A percentile compares a stretch with the other conserved stretches of the same genome.
phyloP scores from a whole-genome alignment of 176 grass and related monocot species.

The Ananas comosus region DNA sequence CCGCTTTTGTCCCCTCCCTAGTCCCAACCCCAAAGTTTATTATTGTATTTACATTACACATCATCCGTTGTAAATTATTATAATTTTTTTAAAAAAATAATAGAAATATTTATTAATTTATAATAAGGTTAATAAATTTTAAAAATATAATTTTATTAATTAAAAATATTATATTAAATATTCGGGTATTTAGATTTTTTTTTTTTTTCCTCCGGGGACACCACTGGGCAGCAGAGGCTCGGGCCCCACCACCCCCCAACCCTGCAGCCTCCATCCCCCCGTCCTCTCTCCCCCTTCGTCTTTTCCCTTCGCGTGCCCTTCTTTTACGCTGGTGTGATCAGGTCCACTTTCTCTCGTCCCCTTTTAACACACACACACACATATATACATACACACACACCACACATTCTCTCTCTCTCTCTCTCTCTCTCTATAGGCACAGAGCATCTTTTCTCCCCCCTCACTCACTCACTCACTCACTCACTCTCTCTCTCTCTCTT shows the following conservation, averaged over 20 bases:
- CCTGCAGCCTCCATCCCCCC: background rate
- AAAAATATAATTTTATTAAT: too few relatives aligned
- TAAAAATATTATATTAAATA: too few relatives aligned
- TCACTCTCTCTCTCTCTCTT: background rate
- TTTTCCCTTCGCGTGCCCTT: constrained; percentile 21
- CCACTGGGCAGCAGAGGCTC: background rate
- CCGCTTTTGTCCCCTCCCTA: too few relatives aligned
- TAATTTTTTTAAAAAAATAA: too few relatives aligned
- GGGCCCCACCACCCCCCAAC: background rate
- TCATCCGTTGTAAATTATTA: too few relatives aligned
- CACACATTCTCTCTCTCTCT: background rate
- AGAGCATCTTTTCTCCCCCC: background rate
- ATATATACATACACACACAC: background rate
- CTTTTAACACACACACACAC: background rate
- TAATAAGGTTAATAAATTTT: too few relatives aligned
- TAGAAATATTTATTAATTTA: too few relatives aligned
- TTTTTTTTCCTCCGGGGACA: too few relatives aligned
- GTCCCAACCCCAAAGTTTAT: too few relatives aligned
- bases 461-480: background rate
- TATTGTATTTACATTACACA: too few relatives aligned
- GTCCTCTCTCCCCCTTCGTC: background rate
- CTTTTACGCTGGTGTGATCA: constrained; percentile 16
- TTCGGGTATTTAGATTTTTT: too few relatives aligned
- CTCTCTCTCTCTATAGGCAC: too few relatives aligned
- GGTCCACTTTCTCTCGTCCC: background rate